phyloP scores from a whole-genome alignment of 179 eudicot genomes.

The Spinacia oleracea region DNA sequence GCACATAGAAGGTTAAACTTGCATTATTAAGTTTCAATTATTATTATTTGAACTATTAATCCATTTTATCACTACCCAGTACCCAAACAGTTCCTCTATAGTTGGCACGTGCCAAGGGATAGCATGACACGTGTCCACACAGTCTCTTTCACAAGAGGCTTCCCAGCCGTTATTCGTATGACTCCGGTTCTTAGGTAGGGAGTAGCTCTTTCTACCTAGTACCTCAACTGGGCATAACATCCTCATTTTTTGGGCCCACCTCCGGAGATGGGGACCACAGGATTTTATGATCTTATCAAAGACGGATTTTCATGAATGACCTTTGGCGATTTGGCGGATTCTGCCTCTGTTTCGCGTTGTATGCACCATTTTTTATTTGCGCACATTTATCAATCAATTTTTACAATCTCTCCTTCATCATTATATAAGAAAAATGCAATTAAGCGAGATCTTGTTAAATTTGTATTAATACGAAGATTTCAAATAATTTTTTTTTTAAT shows the following conservation, averaged over 20 bases:
- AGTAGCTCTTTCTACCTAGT: slow-evolving; percentile 18
- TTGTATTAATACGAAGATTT: no score
- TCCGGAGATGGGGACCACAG: background rate
- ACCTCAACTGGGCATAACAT: slow-evolving; percentile 3
- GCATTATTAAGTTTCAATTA: background rate
- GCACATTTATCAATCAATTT: no score
- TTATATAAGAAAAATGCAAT: no score
- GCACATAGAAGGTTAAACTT: background rate
- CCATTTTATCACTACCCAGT: background rate
- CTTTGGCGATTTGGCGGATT: background rate
- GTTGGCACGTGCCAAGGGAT: slow-evolving; percentile 10
- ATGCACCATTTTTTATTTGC: no score
- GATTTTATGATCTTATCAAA: background rate
- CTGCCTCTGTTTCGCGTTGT: no score
- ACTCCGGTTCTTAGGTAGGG: background rate
- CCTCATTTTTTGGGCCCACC: slow-evolving; percentile 5
- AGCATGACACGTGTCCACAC: slow-evolving; percentile 23
- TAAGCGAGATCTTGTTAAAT: no score
- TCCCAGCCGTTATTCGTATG: slow-evolving; percentile 30
- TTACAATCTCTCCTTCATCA: no score
- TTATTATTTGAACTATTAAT: background rate
- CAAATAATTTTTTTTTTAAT: no score
- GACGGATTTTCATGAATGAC: background rate
- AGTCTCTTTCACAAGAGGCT: slow-evolving; percentile 21
- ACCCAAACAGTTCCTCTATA: background rate